Evolutionary conservation across 192 early-diverging fungal genomes (phyloP).

Genomic region (Podila epicladia): DNA sequence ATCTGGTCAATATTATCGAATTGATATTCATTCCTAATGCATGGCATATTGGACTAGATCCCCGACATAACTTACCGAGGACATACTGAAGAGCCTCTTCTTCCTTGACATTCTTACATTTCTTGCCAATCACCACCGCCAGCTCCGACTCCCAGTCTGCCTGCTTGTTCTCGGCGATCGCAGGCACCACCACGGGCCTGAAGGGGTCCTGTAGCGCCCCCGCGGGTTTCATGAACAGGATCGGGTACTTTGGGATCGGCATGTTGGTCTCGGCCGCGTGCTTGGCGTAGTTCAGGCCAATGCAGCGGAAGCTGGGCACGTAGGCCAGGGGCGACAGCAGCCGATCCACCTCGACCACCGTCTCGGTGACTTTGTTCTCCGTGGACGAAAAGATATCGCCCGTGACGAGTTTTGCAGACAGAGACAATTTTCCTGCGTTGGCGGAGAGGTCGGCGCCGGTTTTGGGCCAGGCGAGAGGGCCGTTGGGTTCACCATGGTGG

Average conservation of each 20-base stretch:
- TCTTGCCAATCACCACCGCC: constrained; percentile 67
- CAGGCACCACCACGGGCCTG: constrained; percentile 57
- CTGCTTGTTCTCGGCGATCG: constrained; percentile 59
- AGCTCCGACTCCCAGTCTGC: constrained; percentile 72
- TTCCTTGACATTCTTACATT: constrained; percentile 59
- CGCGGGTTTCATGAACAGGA: constrained; percentile 68
- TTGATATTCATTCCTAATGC: too few relatives aligned
- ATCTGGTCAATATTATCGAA: too few relatives aligned
- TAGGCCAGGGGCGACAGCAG: constrained; percentile 56
- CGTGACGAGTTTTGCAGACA: constrained; percentile 56
- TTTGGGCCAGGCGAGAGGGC: constrained; percentile 24
- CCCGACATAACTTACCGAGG: constrained; percentile 27
- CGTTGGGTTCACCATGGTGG: constrained; percentile 57
- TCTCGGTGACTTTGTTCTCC: constrained; percentile 44
- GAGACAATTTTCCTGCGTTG: not conserved
- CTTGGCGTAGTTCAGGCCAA: constrained; percentile 68
- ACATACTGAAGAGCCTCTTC: constrained; percentile 63
- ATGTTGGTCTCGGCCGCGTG: constrained; percentile 66
- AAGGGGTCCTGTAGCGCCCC: constrained; percentile 54
- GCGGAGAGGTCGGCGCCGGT: not conserved
- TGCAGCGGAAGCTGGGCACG: constrained; percentile 58
- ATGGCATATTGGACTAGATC: too few relatives aligned
- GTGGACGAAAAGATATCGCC: constrained; percentile 55
- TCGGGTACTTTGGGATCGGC: constrained; percentile 57
- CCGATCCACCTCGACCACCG: constrained; percentile 47